phyloP scores from a whole-genome alignment of 192 early-diverging fungal species.

The Coemansia javaensis region DNA sequence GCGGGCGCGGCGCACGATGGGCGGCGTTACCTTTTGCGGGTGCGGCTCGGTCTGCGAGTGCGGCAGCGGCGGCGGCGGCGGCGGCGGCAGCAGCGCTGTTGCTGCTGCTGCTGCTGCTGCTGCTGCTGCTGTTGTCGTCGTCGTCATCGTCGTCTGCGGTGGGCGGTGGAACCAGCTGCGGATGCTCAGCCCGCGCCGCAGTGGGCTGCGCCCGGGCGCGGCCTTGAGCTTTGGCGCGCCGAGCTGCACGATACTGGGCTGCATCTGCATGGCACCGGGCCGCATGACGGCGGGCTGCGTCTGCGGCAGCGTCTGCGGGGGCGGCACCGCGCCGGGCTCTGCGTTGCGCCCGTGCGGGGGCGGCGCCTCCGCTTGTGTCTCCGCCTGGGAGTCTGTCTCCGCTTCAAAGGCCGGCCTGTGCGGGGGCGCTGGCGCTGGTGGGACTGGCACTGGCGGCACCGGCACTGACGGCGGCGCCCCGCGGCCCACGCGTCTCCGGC shows the following conservation, averaged over 20 bases:
- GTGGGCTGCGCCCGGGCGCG: neutral
- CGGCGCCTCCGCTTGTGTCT: no score
- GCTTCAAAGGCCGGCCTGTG: no score
- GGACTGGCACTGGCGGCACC: neutral
- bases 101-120: neutral
- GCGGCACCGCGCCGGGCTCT: no score
- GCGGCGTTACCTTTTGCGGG: slow-evolving; percentile 12
- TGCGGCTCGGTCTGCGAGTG: neutral
- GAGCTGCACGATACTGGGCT: no score
- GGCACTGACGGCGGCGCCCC: neutral
- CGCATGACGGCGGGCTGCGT: no score
- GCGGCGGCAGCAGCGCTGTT: no score
- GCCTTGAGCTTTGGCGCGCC: neutral
- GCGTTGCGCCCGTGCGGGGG: no score
- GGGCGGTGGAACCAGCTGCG: slow-evolving; percentile 34
- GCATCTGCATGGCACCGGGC: no score
- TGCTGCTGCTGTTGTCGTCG: neutral
- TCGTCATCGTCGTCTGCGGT: neutral
- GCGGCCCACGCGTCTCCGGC: slow-evolving; percentile 8
- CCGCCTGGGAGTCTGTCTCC: no score
- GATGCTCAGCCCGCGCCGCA: slow-evolving; percentile 16
- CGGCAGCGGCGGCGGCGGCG: neutral
- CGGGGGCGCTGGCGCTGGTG: no score
- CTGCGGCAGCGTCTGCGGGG: no score
- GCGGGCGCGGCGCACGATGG: no score